phyloP scores from a whole-genome alignment of 2,329 filamentous ascomycete species.

The Claviceps lovelessii region DNA sequence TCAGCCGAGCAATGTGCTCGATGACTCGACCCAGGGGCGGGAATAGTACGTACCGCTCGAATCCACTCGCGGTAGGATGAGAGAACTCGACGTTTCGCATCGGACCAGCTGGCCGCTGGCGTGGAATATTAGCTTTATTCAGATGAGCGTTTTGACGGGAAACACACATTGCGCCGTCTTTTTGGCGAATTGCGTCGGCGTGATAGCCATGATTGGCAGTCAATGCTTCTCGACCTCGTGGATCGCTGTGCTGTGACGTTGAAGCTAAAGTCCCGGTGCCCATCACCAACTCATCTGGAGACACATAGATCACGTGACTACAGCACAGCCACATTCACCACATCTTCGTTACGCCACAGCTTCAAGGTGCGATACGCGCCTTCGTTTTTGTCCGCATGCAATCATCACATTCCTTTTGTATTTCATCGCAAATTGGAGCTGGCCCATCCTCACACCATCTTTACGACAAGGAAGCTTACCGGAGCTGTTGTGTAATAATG shows the following conservation, averaged over 20 bases:
- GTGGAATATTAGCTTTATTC: conserved; percentile 20
- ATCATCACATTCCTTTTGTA: not conserved
- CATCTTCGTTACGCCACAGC: conserved; percentile 7
- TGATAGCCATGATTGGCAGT: conserved; percentile 61
- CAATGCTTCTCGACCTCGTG: conserved; percentile 20
- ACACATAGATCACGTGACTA: conserved; percentile 16
- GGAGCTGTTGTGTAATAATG: conserved; percentile 34
- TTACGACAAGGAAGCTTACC: not conserved
- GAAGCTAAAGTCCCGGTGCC: conserved; percentile 8
- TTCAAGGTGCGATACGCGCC: not conserved
- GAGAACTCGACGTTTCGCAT: conserved; percentile 78
- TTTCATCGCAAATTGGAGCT: not conserved
- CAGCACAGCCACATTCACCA: conserved; percentile 7
- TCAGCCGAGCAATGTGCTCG: not conserved
- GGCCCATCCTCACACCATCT: not conserved
- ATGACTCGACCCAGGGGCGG: not conserved
- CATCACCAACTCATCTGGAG: not conserved
- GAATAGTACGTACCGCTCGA: conserved; percentile 60
- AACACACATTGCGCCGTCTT: conserved; percentile 62
- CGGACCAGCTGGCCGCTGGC: conserved; percentile 73
- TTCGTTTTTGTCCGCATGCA: not conserved
- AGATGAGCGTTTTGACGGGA: not conserved
- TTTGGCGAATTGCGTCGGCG: conserved; percentile 81
- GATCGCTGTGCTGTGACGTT: conserved; percentile 16
- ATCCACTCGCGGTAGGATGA: conserved; percentile 91